Evolutionary conservation across 164 flowering plant genomes (phyloP).

Genomic region (Nelumbo lutea): DNA sequence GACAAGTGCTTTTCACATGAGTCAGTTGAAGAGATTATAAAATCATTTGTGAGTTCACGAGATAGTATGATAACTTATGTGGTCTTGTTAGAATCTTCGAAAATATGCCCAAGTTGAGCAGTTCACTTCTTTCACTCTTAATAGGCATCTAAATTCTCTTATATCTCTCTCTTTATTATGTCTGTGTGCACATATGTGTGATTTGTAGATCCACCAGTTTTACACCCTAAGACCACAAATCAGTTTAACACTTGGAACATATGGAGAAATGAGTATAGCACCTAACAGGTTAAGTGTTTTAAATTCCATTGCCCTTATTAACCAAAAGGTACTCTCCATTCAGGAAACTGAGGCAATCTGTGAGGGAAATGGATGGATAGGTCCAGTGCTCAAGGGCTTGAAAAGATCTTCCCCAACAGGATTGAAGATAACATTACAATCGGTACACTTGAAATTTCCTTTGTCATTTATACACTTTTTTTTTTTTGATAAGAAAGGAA

Average conservation of each 20-base stretch:
- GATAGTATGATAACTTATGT: not conserved
- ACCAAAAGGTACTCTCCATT: conserved; percentile 5
- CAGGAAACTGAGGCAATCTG: conserved; percentile 77
- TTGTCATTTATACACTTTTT: not conserved
- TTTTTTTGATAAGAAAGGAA: not conserved
- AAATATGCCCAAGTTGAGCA: not conserved
- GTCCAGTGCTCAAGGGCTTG: conserved; percentile 55
- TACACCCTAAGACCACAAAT: not conserved
- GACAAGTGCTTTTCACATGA: conserved; percentile 82
- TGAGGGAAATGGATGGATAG: conserved; percentile 82
- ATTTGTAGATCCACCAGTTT: not conserved
- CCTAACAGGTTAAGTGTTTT: too few relatives aligned
- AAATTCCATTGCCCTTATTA: not conserved
- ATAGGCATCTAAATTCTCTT: too few relatives aligned
- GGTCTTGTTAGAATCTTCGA: not conserved
- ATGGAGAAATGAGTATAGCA: too few relatives aligned
- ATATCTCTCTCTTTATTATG: too few relatives aligned
- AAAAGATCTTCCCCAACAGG: conserved; percentile 94
- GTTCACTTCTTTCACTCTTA: not conserved
- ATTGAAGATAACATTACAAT: conserved; percentile 73
- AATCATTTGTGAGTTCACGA: conserved; percentile 60
- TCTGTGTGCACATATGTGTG: too few relatives aligned
- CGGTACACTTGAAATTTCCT: conserved; percentile 40
- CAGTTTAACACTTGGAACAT: too few relatives aligned
- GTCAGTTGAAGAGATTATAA: conserved; percentile 62